Conservation (phyloP, 2,329 filamentous ascomycete genomes). For the Pseudogymnoascus sp. region DNA sequence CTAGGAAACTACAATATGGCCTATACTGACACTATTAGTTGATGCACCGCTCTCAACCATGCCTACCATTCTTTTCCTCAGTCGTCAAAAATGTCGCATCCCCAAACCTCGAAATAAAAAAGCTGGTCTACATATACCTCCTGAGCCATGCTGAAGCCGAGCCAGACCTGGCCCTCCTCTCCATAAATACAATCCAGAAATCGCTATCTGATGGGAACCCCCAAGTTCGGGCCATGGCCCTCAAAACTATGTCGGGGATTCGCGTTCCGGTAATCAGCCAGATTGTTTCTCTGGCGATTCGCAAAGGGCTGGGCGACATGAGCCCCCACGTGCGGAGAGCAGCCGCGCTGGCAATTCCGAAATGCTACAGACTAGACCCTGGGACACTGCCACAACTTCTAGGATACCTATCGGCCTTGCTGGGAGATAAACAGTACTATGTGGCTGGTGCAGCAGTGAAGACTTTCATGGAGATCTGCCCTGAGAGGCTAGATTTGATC, state of each 20-base stretch:
- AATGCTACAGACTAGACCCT: slow-evolving; percentile 88
- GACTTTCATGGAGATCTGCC: slow-evolving; percentile 83
- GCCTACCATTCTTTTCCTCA: slow-evolving; percentile 89
- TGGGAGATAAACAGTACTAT: slow-evolving; percentile 91
- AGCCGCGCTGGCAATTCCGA: slow-evolving; percentile 87
- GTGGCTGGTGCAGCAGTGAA: slow-evolving; percentile 90
- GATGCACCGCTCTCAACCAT: slow-evolving; percentile 88
- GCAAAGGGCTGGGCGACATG: slow-evolving; percentile 89
- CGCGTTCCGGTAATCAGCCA: slow-evolving; percentile 96
- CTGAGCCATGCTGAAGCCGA: slow-evolving; percentile 94
- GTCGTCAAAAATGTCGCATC: slow-evolving; percentile 97
- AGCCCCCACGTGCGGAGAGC: slow-evolving; percentile 88
- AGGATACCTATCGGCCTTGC: slow-evolving; percentile 67
- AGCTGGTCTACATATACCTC: slow-evolving; percentile 97
- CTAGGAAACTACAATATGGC: neutral
- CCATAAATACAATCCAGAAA: slow-evolving; percentile 98
- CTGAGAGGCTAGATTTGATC: slow-evolving; percentile 77
- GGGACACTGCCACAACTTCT: slow-evolving; percentile 75
- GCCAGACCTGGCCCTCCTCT: slow-evolving; percentile 87
- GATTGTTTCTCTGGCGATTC: slow-evolving; percentile 92
- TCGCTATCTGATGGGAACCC: slow-evolving; percentile 89
- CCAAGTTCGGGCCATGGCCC: slow-evolving; percentile 79
- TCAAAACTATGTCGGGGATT: slow-evolving; percentile 96
- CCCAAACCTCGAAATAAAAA: slow-evolving; percentile 89
- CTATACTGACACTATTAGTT: slow-evolving; percentile 49